A percentile compares a stretch with the other conserved stretches of the same genome.
Evolutionary conservation across 495 filamentous ascomycete genomes (phyloP).

Genomic region (Aspergillus homomorphus): DNA sequence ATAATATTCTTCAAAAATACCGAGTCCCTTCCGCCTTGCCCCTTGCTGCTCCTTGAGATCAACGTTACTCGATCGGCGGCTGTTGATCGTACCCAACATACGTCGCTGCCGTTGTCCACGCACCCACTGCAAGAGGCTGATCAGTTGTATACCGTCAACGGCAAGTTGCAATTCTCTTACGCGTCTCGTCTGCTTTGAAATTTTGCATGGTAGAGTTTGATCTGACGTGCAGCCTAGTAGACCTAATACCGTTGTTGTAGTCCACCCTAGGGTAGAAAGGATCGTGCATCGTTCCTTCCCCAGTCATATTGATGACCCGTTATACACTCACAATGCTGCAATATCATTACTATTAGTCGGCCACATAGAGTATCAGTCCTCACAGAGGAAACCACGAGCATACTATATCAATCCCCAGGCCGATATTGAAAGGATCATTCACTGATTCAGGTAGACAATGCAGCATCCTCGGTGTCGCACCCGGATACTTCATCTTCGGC

Average conservation of each 20-base stretch:
- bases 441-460: slow-evolving; percentile 43
- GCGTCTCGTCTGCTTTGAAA: slow-evolving; percentile 29
- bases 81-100: neutral
- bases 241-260: slow-evolving; percentile 27
- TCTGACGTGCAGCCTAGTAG: slow-evolving; percentile 19
- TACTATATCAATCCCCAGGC: slow-evolving; percentile 46
- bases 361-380: too few relatives aligned
- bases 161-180: neutral
- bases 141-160: too few relatives aligned
- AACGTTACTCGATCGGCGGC: neutral
- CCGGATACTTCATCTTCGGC: slow-evolving; percentile 37
- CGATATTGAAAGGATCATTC: slow-evolving; percentile 32
- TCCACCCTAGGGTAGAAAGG: slow-evolving; percentile 45
- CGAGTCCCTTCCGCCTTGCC: too few relatives aligned
- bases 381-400: neutral
- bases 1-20: too few relatives aligned
- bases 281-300: slow-evolving; percentile 45
- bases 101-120: neutral
- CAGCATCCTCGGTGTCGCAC: slow-evolving; percentile 40
- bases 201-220: slow-evolving; percentile 14
- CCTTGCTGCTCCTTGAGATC: too few relatives aligned
- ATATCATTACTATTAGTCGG: neutral
- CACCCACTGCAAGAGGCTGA: neutral
- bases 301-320: slow-evolving; percentile 48
- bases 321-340: slow-evolving; percentile 47